These are phyloP conservation scores for Cocos nucifera DNA, from an alignment of 176 grass and related monocot genomes.

Conservation along the genomic window DNA sequence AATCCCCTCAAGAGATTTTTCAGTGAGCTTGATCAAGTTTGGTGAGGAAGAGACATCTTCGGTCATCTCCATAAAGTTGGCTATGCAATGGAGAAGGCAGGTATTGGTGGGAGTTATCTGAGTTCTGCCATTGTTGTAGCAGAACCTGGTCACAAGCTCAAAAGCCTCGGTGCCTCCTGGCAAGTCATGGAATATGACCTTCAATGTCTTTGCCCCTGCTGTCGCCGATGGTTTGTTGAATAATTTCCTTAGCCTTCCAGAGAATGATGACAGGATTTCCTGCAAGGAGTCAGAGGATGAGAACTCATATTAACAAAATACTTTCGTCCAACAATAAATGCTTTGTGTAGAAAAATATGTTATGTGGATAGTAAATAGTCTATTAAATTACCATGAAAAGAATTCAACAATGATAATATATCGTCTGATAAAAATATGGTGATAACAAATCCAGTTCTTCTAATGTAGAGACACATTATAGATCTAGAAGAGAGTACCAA, in stretches of 20 bases:
- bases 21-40: conserved; percentile 40
- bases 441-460: no score
- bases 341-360: no score
- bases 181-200: conserved; percentile 47
- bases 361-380: no score
- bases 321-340: no score
- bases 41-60: conserved; percentile 14
- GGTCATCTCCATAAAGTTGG: conserved; percentile 66
- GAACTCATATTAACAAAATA: no score
- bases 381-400: no score
- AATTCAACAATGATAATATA: no score
- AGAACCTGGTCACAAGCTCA: conserved; percentile 71
- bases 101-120: conserved; percentile 48
- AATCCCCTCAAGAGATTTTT: conserved; percentile 53
- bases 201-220: conserved; percentile 20
- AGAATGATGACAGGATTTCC: conserved; percentile 67
- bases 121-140: conserved; percentile 32
- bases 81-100: conserved; percentile 50
- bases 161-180: conserved; percentile 73
- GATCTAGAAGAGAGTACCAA: no score
- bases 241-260: conserved; percentile 36
- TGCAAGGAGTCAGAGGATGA: conserved; percentile 20
- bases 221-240: conserved; percentile 15
- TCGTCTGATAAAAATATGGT: no score
- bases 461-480: no score